phyloP scores from a whole-genome alignment of 176 grass and related monocot genomes.

The Musa schizocarpa region DNA sequence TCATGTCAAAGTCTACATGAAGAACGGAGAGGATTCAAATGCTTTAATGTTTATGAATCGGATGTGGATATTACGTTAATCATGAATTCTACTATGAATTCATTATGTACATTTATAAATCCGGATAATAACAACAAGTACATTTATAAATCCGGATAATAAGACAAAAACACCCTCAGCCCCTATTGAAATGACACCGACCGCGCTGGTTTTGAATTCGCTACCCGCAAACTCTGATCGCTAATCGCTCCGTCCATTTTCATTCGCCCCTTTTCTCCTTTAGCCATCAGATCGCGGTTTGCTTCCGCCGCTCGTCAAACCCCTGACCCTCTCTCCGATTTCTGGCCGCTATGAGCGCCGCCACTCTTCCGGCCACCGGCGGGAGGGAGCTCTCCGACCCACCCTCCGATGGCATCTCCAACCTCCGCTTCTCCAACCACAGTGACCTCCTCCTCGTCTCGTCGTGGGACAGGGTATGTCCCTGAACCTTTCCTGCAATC shows the following conservation, averaged over 20 bases:
- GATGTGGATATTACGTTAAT: too few relatives aligned
- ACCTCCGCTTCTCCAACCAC: conserved; percentile 97
- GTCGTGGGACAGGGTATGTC: conserved; percentile 87
- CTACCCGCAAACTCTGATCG: neutral
- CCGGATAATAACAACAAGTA: too few relatives aligned
- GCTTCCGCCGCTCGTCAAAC: neutral
- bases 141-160: too few relatives aligned
- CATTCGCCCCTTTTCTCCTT: neutral
- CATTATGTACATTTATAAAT: too few relatives aligned
- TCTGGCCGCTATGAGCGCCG: conserved; percentile 30
- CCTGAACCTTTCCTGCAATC: neutral
- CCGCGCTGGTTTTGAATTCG: neutral
- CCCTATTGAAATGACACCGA: too few relatives aligned
- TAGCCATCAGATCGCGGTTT: neutral
- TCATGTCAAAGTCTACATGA: too few relatives aligned
- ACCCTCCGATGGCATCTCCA: conserved; percentile 82
- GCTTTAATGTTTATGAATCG: too few relatives aligned
- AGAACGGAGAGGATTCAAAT: too few relatives aligned
- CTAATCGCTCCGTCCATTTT: neutral
- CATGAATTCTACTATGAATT: too few relatives aligned
- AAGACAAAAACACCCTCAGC: too few relatives aligned
- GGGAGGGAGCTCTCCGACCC: conserved; percentile 64
- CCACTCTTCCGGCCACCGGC: conserved; percentile 18
- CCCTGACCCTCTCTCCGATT: neutral
- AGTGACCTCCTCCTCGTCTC: conserved; percentile 93